A percentile compares a stretch with the other conserved stretches of the same genome.
Evolutionary conservation across 192 early-diverging fungal species (phyloP).

Genomic region (Spinellus fusiger): DNA sequence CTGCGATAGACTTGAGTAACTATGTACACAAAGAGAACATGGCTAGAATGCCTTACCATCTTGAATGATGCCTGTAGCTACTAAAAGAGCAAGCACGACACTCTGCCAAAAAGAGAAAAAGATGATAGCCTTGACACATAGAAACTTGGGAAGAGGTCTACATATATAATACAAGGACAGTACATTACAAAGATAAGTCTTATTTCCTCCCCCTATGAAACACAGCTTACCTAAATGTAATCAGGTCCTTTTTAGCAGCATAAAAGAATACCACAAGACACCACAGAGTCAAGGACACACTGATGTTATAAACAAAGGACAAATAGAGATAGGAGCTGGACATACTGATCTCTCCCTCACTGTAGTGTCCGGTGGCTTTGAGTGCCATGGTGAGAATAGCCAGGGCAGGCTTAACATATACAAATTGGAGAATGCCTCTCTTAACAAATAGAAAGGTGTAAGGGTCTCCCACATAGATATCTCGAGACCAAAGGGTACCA

Average conservation of each 20-base stretch:
- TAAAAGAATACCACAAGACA: slow-evolving; percentile 86
- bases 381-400: slow-evolving; percentile 75
- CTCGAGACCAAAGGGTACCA: slow-evolving; percentile 59
- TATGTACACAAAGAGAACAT: neutral
- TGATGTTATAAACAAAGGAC: slow-evolving; percentile 80
- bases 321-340: slow-evolving; percentile 74
- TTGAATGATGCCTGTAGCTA: slow-evolving; percentile 65
- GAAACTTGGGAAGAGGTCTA: slow-evolving; percentile 90
- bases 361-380: slow-evolving; percentile 64
- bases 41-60: slow-evolving; percentile 43
- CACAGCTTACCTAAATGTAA: slow-evolving; percentile 50
- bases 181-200: slow-evolving; percentile 8
- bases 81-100: slow-evolving; percentile 75
- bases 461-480: slow-evolving; percentile 84
- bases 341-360: slow-evolving; percentile 73
- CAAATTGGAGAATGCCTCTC: slow-evolving; percentile 91
- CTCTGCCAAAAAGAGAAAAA: slow-evolving; percentile 96
- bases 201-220: slow-evolving; percentile 11
- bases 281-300: slow-evolving; percentile 81
- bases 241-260: slow-evolving; percentile 68
- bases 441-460: slow-evolving; percentile 82
- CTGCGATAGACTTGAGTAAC: slow-evolving; percentile 7
- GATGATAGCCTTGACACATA: slow-evolving; percentile 89
- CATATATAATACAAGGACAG: slow-evolving; percentile 6
- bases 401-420: slow-evolving; percentile 80